Base-by-base conservation (phyloP, 306 rosid genomes). In the Lotus japonicus region DNA sequence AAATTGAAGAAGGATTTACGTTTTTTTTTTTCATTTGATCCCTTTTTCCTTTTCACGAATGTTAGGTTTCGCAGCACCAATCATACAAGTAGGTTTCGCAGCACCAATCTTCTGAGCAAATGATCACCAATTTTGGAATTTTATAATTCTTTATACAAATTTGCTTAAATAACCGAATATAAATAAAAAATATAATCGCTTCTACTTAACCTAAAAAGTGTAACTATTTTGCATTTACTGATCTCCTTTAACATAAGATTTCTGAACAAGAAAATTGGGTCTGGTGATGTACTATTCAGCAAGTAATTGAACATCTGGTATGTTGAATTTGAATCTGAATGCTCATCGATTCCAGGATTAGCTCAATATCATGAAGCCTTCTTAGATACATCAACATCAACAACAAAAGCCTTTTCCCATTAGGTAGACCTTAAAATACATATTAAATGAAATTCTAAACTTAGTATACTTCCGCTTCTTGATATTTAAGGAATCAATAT, bases 401-500 rank as follows among this genome's bases (percentile, higher is more conserved):
- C 42, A 56, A 13, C 12, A 31, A 56, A 56, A 28, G 11, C 43
- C 16, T 55, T 57, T 7, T 58, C 36, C 8, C n/a, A 33, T 17
- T 33, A 9, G 48, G 46, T 16, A 46, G 14, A 5, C 59, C 28
- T 51, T 18, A 18, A 33, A 43, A 58, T 21, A 50, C 26, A 44
- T 60, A 28, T 14, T 48, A 5, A 28, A 48, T 12, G 45, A 17
- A 44, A 39, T 48, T 52, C 19, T 53, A 33, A 33, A 63, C 14
- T 33, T 5, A 39, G 43, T 59, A 9, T 21, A 7, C 49, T 36
- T 18, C 48, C 70, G 67, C 54, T 77, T 58, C 62, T 64, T 70
- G 26, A 58, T 70, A 35, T 36, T 63, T 33, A 55, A 74, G 35
- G 63, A 71, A 59, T 75, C 13, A 17, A n/a, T 56, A 38, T 51